phyloP scores from a whole-genome alignment of 1,139 yeast species.

The Saccharomycopsis crataegensis region DNA sequence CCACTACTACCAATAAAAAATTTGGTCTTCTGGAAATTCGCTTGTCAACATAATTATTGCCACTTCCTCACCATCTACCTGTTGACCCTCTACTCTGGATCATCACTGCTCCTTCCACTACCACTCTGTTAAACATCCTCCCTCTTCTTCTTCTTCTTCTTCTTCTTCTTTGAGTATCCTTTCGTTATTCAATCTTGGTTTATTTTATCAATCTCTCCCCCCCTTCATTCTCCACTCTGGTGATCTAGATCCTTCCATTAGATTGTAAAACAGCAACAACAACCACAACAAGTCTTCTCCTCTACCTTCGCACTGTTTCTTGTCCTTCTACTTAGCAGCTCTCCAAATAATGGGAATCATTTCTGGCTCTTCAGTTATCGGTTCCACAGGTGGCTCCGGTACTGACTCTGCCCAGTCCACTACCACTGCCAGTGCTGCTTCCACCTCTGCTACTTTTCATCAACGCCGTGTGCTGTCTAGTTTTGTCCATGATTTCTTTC shows the following conservation, averaged over 20 bases:
- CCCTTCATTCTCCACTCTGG: neutral
- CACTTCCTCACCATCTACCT: too few species aligned
- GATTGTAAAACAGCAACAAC: neutral
- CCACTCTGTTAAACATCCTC: too few species aligned
- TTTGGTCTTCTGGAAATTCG: too few species aligned
- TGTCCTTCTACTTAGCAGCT: neutral
- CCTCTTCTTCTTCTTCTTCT: neutral
- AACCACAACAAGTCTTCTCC: neutral
- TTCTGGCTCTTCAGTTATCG: neutral
- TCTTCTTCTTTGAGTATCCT: neutral
- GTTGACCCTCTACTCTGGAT: too few species aligned
- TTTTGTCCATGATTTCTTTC: conserved; percentile 6
- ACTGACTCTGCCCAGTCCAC: neutral
- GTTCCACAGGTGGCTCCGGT: neutral
- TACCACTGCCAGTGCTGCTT: neutral
- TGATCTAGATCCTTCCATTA: neutral
- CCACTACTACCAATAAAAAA: too few species aligned
- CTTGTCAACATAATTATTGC: too few species aligned
- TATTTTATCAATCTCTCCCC: neutral
- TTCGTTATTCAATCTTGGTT: neutral
- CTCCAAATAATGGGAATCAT: too few species aligned
- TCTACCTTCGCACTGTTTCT: neutral
- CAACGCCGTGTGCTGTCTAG: conserved; percentile 12
- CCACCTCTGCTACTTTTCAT: neutral
- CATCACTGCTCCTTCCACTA: too few species aligned